Conservation (phyloP, 2,329 filamentous ascomycete species). For the Colletotrichum liaoningense region DNA sequence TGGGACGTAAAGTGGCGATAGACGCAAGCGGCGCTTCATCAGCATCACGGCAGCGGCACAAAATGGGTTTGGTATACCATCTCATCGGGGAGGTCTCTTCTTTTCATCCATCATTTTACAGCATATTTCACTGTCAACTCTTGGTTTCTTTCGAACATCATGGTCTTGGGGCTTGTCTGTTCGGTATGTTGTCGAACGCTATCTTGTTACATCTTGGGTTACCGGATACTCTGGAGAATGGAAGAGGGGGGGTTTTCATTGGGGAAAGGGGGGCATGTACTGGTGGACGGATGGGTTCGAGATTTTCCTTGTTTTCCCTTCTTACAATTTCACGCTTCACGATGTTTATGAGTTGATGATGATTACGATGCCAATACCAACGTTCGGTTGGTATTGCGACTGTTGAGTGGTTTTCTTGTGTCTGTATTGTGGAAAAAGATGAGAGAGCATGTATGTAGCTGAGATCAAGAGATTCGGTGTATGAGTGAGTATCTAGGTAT, state of each 20-base stretch:
- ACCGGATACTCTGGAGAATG: background rate
- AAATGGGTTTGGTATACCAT: conserved; percentile 11
- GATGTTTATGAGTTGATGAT: conserved; percentile 7
- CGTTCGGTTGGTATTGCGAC: background rate
- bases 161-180: background rate
- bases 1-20: conserved; percentile 9
- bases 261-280: background rate
- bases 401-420: background rate
- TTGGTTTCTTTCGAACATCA: background rate
- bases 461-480: background rate
- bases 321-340: background rate
- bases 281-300: background rate
- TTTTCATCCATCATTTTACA: background rate
- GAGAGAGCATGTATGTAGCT: background rate
- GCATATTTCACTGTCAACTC: conserved; percentile 6
- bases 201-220: background rate
- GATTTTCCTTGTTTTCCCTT: background rate
- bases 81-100: background rate
- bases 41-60: conserved; percentile 13
- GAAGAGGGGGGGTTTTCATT: background rate
- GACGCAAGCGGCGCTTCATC: background rate
- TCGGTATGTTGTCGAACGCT: background rate
- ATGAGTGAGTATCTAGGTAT: background rate
- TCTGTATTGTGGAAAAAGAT: background rate
- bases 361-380: background rate